Evolutionary conservation across 805 yeast species (phyloP).

Genomic region (Myxozyma mucilagina): DNA sequence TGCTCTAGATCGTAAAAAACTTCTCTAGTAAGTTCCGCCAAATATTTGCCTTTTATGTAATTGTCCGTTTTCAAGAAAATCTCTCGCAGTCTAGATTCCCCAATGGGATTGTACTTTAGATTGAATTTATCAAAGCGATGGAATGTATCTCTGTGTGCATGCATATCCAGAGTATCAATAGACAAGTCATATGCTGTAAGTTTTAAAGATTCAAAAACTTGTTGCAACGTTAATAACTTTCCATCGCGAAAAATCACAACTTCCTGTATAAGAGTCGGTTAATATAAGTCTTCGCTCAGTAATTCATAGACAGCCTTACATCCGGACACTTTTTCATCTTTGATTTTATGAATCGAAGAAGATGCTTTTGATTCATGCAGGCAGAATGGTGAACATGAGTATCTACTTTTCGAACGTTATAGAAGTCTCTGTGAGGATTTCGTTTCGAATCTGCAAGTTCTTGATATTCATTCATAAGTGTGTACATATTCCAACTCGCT

Average conservation of each 20-base stretch:
- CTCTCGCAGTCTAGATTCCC: slow-evolving; percentile 95
- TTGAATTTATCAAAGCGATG: slow-evolving; percentile 98
- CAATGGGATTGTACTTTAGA: slow-evolving; percentile 94
- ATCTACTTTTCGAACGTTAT: slow-evolving; percentile 94
- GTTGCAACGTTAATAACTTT: slow-evolving; percentile 75
- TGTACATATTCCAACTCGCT: slow-evolving; percentile 94
- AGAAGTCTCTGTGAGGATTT: slow-evolving; percentile 96
- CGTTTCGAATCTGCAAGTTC: slow-evolving; percentile 87
- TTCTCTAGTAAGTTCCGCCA: slow-evolving; percentile 90
- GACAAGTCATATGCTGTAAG: slow-evolving; percentile 92
- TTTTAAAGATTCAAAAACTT: slow-evolving; percentile 88
- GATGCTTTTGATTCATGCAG: slow-evolving; percentile 97
- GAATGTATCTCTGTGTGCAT: slow-evolving; percentile 97
- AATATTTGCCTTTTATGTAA: slow-evolving; percentile 79
- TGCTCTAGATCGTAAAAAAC: slow-evolving; percentile 92
- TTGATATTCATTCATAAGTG: slow-evolving; percentile 83
- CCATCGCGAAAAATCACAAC: slow-evolving; percentile 94
- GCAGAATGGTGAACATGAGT: slow-evolving; percentile 99
- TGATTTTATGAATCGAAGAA: slow-evolving; percentile 89
- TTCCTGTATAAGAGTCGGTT: slow-evolving; percentile 46
- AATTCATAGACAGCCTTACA: slow-evolving; percentile 10
- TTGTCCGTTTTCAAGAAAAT: slow-evolving; percentile 95
- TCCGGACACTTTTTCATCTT: slow-evolving; percentile 84
- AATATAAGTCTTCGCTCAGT: not conserved
- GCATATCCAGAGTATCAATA: slow-evolving; percentile 98